A percentile compares a stretch with the other conserved stretches of the same genome.
Conservation (phyloP, 306 rosid genomes). For the Geum urbanum region DNA sequence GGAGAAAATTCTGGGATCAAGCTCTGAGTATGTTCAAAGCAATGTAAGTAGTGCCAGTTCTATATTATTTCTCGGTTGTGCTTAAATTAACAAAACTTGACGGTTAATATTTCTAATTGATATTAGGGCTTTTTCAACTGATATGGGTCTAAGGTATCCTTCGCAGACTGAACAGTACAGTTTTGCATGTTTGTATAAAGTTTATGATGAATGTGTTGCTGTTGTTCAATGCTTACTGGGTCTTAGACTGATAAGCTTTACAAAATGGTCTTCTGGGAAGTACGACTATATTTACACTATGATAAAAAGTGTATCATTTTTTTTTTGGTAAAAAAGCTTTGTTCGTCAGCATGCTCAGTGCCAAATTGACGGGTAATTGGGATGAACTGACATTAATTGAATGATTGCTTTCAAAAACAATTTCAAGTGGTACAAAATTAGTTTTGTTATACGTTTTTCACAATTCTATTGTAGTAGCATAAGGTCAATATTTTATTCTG, state of each 20-base stretch:
- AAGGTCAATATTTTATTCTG: not conserved
- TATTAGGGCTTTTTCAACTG: not conserved
- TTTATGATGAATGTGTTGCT: too few species aligned
- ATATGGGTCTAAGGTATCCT: not conserved
- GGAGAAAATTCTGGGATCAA: constrained; percentile 82
- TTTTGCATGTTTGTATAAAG: not conserved
- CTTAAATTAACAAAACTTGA: too few species aligned
- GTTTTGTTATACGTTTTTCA: not conserved
- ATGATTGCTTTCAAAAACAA: not conserved
- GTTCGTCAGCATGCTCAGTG: not conserved
- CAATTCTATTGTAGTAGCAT: not conserved
- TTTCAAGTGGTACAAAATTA: not conserved
- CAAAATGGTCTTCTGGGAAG: not conserved
- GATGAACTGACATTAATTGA: not conserved
- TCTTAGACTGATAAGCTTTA: not conserved
- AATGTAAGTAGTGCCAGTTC: constrained; percentile 51
- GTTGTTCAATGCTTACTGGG: too few species aligned
- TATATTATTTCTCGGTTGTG: not conserved
- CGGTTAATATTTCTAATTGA: too few species aligned
- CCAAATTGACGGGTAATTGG: not conserved
- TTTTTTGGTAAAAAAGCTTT: not conserved
- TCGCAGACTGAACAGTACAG: not conserved
- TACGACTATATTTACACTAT: too few species aligned
- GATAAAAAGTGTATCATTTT: not conserved
- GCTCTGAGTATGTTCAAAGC: constrained; percentile 99